Base-by-base conservation (phyloP, 345 rosid genomes). In the Aurinia saxatilis region DNA sequence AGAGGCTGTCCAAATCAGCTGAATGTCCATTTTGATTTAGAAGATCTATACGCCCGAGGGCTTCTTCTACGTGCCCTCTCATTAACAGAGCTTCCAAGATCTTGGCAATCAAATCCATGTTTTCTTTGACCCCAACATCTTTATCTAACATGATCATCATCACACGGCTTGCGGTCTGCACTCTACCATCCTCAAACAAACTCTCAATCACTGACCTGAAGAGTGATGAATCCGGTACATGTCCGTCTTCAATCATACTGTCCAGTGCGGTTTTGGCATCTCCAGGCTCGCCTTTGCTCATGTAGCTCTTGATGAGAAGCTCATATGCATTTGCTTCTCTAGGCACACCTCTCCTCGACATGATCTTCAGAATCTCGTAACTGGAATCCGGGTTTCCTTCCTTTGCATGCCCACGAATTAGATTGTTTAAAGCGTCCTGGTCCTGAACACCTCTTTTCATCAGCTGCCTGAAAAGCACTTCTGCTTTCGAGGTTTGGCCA, bases 31-130 rank as follows among this genome's bases (percentile, higher is more conserved):
- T 73, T 15, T 79, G 84, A 75, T 81, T 84, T 60, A 87, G 74
- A 54, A 90, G 77, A 68, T 87, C 96, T 14, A 85, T 77, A 37
- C 96, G 83, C 15, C 93, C 97, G 13, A 90, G 79, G 39, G 96
- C 96, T 81, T 90, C 97, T 72, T 87, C 93, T 30, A 82, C 84
- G 38, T 90, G 97, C 8, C 97, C 97, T 76, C 96, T 87, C 76
- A 82, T 73, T 46, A 91, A 74, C 9, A 91, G 86, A 63, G 96
- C 88, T 82, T 88, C 91, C 77, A 91, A 71, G 39, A 88, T 79
- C 82, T 88, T 86, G 7, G 72, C 75, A 34, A 80, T 79, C 81
- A 91, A 78, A 71, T 88, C 98, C 91, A 82, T 76, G 59, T 88
- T 81, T 68, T 83, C 95, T 51, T 64, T 74, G 52, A 86, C 70